Base-by-base conservation (phyloP, 2,329 filamentous ascomycete species). In the Rutstroemia sp. region DNA sequence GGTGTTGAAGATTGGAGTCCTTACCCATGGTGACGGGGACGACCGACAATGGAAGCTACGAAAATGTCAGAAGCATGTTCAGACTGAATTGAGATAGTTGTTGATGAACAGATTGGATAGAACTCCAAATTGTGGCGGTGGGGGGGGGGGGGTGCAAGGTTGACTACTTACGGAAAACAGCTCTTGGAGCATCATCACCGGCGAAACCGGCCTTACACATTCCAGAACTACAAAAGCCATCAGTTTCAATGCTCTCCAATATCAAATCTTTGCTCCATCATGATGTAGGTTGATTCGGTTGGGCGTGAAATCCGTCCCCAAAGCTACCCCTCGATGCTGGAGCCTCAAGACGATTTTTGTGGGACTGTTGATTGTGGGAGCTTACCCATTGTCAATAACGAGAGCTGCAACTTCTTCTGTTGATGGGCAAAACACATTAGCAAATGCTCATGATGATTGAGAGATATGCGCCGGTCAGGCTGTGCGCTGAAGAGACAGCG, bases 311-410 rank as follows among this genome's bases (percentile, higher is more conserved):
- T 39, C 19, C 48, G 30, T 34, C 41, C 58, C 53, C 56, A 56
- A 21, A 58, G 58, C 55, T 64, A 63, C 63, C 64, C 64, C 57
- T 57, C 51, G 25, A 48, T 63, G 53, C 60, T 53, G 49, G 60
- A 41, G 51, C 42, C 51, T 54, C 44, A 37, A 54, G 55, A 51
- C 52, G 57, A 48, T 41, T 30, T 39, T 46, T 19, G 25, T 9
- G 38, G 57, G 49, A 63, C 21, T 30, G 23, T 48, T 68, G 67
- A 68, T 65, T 68, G 66, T 67, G 65, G 68, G 71, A 78, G 81
- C 92, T 89, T 92, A 99, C 94, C 94, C 94, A 97, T 99, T 99
- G 92, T 99, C 94, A 82, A 99, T 97, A 80, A 99, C 94, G 89
- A 99, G 92, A 79, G 94, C 94, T 78, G 94, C 94, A 80, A 99